Base-by-base conservation (phyloP, 1,139 yeast species). In the Yamadazyma jaroonii region DNA sequence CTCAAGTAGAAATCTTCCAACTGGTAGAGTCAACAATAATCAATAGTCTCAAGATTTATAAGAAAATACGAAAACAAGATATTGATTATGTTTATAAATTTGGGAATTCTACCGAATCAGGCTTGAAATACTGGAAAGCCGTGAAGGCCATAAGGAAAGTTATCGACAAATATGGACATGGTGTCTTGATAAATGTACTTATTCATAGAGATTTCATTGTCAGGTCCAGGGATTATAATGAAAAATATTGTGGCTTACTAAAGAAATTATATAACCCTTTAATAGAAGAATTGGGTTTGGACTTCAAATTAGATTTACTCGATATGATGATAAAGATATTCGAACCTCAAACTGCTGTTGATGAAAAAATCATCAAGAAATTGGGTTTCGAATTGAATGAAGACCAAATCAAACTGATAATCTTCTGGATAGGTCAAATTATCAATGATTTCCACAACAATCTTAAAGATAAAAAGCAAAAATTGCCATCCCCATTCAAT, bases 1-100 rank as follows among this genome's bases (percentile, higher is more conserved):
- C 32, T 1, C 27, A 35, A 12, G 31, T 42, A 3, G 39, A 37
- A 11, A 9, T 8, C 3, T 32, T 33, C 21, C 24, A 32, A 15
- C 29, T 28, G 3, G 13, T 29, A 4, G 29, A 36, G 9, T 23
- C 32, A n/a, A 42, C 37, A 17, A 30, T 49, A 3, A 34, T 45
- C 11, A 28, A 23, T 9, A 54, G 48, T 40, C 52, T 62, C 41
- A 69, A 61, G 50, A 45, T 45, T 1, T 64, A 54, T 46, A 69
- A 61, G 46, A 59, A 54, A 42, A 53, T 77, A 13, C 57, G 85
- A 27, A 74, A 81, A 44, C 61, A 61, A 13, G 71, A 77, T 45
- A 54, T 75, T 29, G 58, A 63, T 25, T 57, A 53, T 25, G 45
- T 57, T 6, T 60, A 61, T 39, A 70, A 69, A 37, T 55, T 37